phyloP scores from a whole-genome alignment of 176 grass and related monocot genomes.

The Zea mays region DNA sequence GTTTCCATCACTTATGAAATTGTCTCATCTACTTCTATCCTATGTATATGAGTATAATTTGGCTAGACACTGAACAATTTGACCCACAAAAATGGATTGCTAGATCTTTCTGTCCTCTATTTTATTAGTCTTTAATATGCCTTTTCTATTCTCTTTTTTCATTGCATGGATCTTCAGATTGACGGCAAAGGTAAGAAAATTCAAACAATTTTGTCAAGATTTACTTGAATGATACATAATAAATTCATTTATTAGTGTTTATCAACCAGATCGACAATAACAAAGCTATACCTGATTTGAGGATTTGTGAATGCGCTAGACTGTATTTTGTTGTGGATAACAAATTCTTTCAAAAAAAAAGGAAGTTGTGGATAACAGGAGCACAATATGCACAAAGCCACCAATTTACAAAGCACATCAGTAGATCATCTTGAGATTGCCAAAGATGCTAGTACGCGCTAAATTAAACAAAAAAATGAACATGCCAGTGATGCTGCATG shows the following conservation, averaged over 20 bases:
- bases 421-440: slow-evolving; percentile 12
- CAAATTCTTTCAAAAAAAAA: too few species aligned
- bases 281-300: not conserved
- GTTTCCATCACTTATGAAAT: too few species aligned
- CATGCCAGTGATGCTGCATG: not conserved
- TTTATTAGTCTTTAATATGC: not conserved
- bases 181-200: not conserved
- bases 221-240: not conserved
- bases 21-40: too few species aligned
- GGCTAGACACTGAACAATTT: too few species aligned
- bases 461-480: not conserved
- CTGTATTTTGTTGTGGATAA: too few species aligned
- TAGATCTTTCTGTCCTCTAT: not conserved
- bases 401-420: not conserved
- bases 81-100: not conserved
- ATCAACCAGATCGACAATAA: not conserved
- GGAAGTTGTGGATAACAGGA: not conserved
- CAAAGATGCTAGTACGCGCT: not conserved
- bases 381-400: not conserved
- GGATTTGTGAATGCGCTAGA: not conserved
- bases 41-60: too few species aligned
- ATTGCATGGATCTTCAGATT: not conserved
- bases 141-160: not conserved
- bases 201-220: not conserved
- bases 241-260: not conserved